Evolutionary conservation across 164 flowering plant species (phyloP), one percentile per base, ranked within the genome.

Genomic region (Berberis thunbergii): DNA sequence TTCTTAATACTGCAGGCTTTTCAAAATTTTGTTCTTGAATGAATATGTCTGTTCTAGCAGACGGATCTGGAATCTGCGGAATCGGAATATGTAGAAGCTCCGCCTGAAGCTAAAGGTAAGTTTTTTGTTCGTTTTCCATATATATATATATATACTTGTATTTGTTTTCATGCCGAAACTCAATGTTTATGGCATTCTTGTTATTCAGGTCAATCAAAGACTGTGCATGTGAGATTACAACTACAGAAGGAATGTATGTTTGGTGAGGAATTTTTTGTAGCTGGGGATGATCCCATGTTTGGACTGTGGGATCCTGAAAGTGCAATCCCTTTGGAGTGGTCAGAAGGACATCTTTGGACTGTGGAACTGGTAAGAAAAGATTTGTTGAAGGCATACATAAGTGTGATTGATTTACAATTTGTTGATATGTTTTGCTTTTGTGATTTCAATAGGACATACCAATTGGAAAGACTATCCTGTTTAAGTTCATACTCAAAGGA

Each of bases 311-410:
- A 85, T 12, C 85, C 94, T 0, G 41, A 68, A 42, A 63, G 65
- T 66, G 96, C 86, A 5, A 57, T 89, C 56, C 86, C 91, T 0
- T 40, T 88, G 78, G 74, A 71, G 41, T 93, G 98, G 98, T 85
- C 98, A 7, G 96, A 86, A 8, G 96, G 80, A 8, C 89, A 92
- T 63, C 44, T 81, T 10, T 93, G 98, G 98, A 68, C 72, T 11
- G 76, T 66, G 43, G 87, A 85, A 49, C 72, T 85, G 88, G 94
- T 91, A 67, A 80, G 88, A 50, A 40, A 48, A 9, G 56, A 64
- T 13, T 40, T 48, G 41, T 40, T 48, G 41, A 8, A 42, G 7
- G 56, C 4, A 40, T 53, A 1, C 6, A 13, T 0, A 45, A 6
- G 13, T 45, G 40, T 41, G 10, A 13, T 39, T 62, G 13, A 5